Base-by-base conservation (phyloP, 2,329 filamentous ascomycete genomes). In the Colletotrichum tropicicola region DNA sequence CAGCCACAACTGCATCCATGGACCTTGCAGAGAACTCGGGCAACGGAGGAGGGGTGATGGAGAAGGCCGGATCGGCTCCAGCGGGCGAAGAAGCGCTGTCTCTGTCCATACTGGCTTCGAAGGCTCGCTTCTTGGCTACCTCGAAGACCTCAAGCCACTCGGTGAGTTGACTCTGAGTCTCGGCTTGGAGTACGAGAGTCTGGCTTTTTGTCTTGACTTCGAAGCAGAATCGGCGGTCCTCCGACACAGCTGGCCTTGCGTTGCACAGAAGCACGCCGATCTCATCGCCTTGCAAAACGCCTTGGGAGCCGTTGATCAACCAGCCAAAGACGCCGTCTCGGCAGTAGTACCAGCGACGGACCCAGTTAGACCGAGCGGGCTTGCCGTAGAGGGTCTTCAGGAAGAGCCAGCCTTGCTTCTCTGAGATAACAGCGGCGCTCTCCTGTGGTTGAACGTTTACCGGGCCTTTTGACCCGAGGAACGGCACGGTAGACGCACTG, bases 181-280 rank as follows among this genome's bases (percentile, higher is more conserved):
- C 96, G 5, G 95, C 92, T 79, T 99, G 96, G 3, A 99, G 83
- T 64, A 98, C 82, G 68, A 97, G 89, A 52, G 91, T 96, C 68
- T 92, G 92, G 73, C 93, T 97, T 78, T 98, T 99, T 3, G 96
- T 99, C 83, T 98, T 99, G 73, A 99, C 92, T 78, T 99, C 96
- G 72, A 99, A 98, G 75, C 96, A 98, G 78, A 98, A 99, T 15
- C 96, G 88, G 39, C 96, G 89, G 73, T 99, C 96, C 78, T 99
- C 96, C 70, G 93, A 90, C 54, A 97, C 91, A 1, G 94, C 94
- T 17, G 94, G 94, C 72, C 95, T 93, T 51, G 96, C 92, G 72
- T 93, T 97, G 80, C 96, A 99, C 39, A 99, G 88, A 55, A 99
- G 80, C 3, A 99, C 94, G 41, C 96, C 96, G 66, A 97, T 97